Evolutionary conservation across 2,329 filamentous ascomycete genomes (phyloP).

Genomic region (Sordariomycetes sp.): DNA sequence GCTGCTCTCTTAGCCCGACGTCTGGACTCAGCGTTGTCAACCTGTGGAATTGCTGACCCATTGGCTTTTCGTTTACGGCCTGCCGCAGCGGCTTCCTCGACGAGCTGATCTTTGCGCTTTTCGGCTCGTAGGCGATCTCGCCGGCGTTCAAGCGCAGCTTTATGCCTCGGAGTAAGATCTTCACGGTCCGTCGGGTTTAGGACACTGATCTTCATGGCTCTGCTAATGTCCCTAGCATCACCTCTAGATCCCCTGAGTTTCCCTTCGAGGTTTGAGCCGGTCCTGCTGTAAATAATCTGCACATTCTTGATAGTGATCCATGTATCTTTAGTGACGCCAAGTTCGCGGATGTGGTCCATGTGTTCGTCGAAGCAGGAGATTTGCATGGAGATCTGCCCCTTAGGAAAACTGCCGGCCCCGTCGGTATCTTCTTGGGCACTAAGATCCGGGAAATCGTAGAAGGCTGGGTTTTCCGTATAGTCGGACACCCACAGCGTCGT

Average conservation of each 20-base stretch:
- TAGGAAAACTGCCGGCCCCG: conserved; percentile 20
- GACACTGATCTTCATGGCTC: conserved; percentile 52
- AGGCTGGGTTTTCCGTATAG: conserved; percentile 61
- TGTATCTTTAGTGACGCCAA: conserved; percentile 43
- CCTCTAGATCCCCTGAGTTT: too few species aligned
- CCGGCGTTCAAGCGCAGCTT: conserved; percentile 54
- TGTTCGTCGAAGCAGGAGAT: conserved; percentile 66
- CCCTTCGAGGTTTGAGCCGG: conserved; percentile 57
- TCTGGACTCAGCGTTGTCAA: conserved; percentile 7
- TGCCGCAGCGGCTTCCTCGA: conserved; percentile 24
- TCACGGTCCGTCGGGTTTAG: conserved; percentile 34
- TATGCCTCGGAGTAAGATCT: conserved; percentile 35
- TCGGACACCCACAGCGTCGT: conserved; percentile 69
- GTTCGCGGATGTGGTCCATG: conserved; percentile 42
- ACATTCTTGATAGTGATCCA: conserved; percentile 65
- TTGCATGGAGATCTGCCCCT: conserved; percentile 62
- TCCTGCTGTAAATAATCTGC: conserved; percentile 50
- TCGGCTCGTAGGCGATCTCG: conserved; percentile 50
- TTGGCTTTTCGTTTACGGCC: conserved; percentile 31
- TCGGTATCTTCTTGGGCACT: conserved; percentile 18
- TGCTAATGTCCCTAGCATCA: conserved; percentile 25
- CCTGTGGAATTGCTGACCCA: too few species aligned
- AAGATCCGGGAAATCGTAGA: conserved; percentile 41
- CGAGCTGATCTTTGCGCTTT: conserved; percentile 28
- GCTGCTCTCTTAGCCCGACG: conserved; percentile 9